Evolutionary conservation across 2,329 filamentous ascomycete genomes (phyloP), one percentile per base, ranked within the genome.

Genomic region (Ramichloridium luteum): DNA sequence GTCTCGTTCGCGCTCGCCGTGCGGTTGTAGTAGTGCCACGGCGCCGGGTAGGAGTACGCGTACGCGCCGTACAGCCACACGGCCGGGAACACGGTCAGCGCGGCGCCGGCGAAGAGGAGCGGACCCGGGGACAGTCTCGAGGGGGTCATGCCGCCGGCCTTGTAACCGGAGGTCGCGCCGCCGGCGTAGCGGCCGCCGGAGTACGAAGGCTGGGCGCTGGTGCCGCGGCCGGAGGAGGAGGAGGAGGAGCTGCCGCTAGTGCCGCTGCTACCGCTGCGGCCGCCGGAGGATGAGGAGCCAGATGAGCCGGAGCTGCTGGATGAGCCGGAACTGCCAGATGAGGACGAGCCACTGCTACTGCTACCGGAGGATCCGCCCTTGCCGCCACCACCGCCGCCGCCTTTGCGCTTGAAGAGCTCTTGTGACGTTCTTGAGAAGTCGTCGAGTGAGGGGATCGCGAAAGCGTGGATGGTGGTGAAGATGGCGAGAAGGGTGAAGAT

Each of bases 11-110:
- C 43, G 63, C 14, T 54, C 44, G 52, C 69, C 6, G 58, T 56
- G 25, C 62, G 51, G 37, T 65, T 73, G 50, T 59, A 53, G 51
- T 62, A 62, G 4, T 50, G 45, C 54, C 75, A 76, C n/a, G 63
- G 65, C 51, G 72, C 69, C 25, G 48, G 50, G 51, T 74, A 81
- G 28, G 61, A 53, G 48, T 77, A 77, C 2, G 70, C 59, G 51
- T 78, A 78, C 2, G 71, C 70, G 40, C 70, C 68, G 46, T 70
- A 71, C 6, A 75, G 59, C 74, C 77, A 83, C 22, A 72, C 37
- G 3, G 73, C 76, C 1, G 75, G 71, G 65, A 77, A 77, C 54
- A 78, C 67, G 16, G 48, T 48, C 13, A 62, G 55, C 8, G 57
- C 53, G 5, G 43, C 47, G 3, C 66, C 48, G 3, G 78, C 56